Evolutionary conservation across 768 basidiomycete species (phyloP).

Genomic region (Collybiopsis confluens): DNA sequence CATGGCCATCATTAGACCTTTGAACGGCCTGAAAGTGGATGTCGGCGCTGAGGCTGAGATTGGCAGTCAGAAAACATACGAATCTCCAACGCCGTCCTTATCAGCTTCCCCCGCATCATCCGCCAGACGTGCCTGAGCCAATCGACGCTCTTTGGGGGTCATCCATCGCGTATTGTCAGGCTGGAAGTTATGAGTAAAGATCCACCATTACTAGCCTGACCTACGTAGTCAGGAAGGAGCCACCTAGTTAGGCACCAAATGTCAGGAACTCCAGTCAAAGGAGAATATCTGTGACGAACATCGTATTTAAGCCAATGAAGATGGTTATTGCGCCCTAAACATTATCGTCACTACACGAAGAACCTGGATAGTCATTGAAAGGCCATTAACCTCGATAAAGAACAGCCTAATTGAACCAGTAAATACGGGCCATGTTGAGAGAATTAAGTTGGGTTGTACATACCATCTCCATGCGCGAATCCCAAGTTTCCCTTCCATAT

Average conservation of each 20-base stretch:
- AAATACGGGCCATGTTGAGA: neutral
- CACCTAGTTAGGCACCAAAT: slow-evolving; percentile 33
- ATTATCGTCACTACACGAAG: neutral
- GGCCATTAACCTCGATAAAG: slow-evolving; percentile 52
- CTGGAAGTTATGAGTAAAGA: slow-evolving; percentile 21
- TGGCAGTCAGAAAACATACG: slow-evolving; percentile 35
- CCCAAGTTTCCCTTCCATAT: slow-evolving; percentile 65
- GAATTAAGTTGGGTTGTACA: slow-evolving; percentile 9
- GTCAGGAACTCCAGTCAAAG: neutral
- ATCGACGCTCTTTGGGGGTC: slow-evolving; percentile 40
- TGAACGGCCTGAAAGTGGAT: slow-evolving; percentile 32
- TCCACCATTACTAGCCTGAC: slow-evolving; percentile 12
- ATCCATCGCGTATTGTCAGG: slow-evolving; percentile 64
- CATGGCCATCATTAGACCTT: slow-evolving; percentile 52
- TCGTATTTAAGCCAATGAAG: slow-evolving; percentile 46
- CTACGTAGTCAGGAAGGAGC: slow-evolving; percentile 55
- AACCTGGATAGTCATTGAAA: neutral
- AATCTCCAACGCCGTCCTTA: slow-evolving; percentile 49
- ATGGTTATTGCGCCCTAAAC: slow-evolving; percentile 61
- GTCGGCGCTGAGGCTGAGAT: neutral
- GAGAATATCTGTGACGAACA: slow-evolving; percentile 29
- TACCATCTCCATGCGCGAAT: slow-evolving; percentile 71
- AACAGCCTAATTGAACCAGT: slow-evolving; percentile 51
- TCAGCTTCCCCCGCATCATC: slow-evolving; percentile 70
- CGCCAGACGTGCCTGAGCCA: slow-evolving; percentile 64